Conservation (phyloP, 345 rosid species). For the Mercurialis annua region DNA sequence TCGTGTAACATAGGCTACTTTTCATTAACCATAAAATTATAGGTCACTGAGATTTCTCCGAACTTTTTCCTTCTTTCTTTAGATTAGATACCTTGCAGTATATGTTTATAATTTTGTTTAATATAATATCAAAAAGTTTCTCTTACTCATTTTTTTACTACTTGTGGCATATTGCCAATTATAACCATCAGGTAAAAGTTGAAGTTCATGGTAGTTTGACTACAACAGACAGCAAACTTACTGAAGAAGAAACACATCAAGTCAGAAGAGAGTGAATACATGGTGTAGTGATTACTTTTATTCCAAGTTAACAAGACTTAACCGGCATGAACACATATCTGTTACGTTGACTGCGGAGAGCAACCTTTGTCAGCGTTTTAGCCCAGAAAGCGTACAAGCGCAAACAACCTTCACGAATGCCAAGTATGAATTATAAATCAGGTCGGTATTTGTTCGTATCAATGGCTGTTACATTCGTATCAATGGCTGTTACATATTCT, state of each 20-base stretch:
- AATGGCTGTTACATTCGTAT: not conserved
- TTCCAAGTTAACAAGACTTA: not conserved
- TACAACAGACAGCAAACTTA: slow-evolving; percentile 19
- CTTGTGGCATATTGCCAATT: not conserved
- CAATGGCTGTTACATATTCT: not conserved
- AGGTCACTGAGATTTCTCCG: too few species aligned
- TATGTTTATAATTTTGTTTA: too few species aligned
- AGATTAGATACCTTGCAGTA: too few species aligned
- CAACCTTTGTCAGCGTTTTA: not conserved
- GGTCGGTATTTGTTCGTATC: not conserved
- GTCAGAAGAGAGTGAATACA: slow-evolving; percentile 21
- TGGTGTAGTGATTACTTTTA: not conserved
- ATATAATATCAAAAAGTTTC: too few species aligned
- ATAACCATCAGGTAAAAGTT: slow-evolving; percentile 19
- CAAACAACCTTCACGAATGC: not conserved
- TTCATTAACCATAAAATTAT: too few species aligned
- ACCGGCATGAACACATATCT: slow-evolving; percentile 6
- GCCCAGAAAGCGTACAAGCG: not conserved
- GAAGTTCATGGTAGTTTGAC: slow-evolving; percentile 13
- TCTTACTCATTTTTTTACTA: not conserved
- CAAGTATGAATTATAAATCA: too few species aligned
- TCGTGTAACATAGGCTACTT: too few species aligned
- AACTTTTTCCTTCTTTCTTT: too few species aligned
- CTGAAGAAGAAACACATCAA: slow-evolving; percentile 18
- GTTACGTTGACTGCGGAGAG: slow-evolving; percentile 7